Conservation (phyloP, 1,139 yeast genomes). For the Suhomyces coccinellae region DNA sequence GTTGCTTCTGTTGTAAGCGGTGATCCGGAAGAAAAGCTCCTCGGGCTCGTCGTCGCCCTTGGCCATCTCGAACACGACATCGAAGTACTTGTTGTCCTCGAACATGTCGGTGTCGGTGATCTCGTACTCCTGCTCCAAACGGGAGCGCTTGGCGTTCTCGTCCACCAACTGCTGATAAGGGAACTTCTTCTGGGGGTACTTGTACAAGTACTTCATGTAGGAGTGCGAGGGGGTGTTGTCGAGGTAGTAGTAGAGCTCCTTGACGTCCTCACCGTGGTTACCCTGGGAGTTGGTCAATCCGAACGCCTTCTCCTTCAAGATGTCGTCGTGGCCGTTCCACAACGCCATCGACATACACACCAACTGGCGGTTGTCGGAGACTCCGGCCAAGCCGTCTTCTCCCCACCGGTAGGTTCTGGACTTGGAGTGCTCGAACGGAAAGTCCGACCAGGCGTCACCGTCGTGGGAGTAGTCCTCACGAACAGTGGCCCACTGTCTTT, state of each 20-base stretch:
- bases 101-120: constrained; percentile 75
- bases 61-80: constrained; percentile 89
- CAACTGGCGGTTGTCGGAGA: constrained; percentile 80
- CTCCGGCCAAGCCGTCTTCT: constrained; percentile 94
- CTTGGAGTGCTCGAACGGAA: constrained; percentile 84
- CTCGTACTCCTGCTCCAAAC: constrained; percentile 71
- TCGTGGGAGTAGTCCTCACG: constrained; percentile 85
- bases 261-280: constrained; percentile 95
- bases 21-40: constrained; percentile 77
- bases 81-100: constrained; percentile 81
- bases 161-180: constrained; percentile 79
- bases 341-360: constrained; percentile 77
- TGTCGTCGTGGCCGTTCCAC: constrained; percentile 90
- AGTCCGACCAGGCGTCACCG: constrained; percentile 93
- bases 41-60: constrained; percentile 82
- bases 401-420: constrained; percentile 94
- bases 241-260: constrained; percentile 75
- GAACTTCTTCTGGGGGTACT: constrained; percentile 82
- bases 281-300: constrained; percentile 94
- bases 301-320: constrained; percentile 82
- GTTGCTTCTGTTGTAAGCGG: constrained; percentile 85
- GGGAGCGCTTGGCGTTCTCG: constrained; percentile 64
- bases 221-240: constrained; percentile 95
- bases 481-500: constrained; percentile 94
- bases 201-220: constrained; percentile 89